Evolutionary conservation across 768 basidiomycete genomes (phyloP), one percentile per base, ranked within the genome.

Genomic region (Pisolithus tinctorius): DNA sequence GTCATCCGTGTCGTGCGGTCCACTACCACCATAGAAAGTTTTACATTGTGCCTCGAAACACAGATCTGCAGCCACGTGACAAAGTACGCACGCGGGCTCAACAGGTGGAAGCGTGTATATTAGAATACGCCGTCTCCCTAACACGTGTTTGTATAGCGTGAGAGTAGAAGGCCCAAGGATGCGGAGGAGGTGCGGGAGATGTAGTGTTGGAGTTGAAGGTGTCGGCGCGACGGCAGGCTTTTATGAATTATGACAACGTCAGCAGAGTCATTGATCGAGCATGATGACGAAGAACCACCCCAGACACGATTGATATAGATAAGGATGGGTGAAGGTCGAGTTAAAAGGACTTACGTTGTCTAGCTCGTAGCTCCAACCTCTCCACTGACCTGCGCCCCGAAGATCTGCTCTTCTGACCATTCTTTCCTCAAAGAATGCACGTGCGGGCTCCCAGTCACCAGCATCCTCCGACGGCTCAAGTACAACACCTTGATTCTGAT

Each of bases 41-140:
- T 60, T 64, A 11, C 68, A 49, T 41, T 72, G 71, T 9, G 64
- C 67, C 60, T 80, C 82, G 36, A 79, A 84, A 57, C 76, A 79
- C 5, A 85, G 80, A 47, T 86, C 83, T 50, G 86, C 86, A 6
- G 73, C 75, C 10, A 74, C 71, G 45, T 75, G 75, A 44, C 80
- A 81, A 31, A 93, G 73, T 4, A 86, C 76, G 55, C 86, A 90
- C 0, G 89, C 86, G 0, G 81, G 79, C 61, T 91, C 86, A 11
- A 91, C 86, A 0, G 88, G 86, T 0, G 88, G 88, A 1, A 81
- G 70, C 0, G 89, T 88, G 62, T 87, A 88, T 31, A 93, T 83
- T 36, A 93, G 70, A n/a, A 92, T 79, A 14, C 90, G 74, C 48
- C 75, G 80, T 6, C 89, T 77, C 0, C 83, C 83, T 4, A 92